Evolutionary conservation across 352 stramenopile genomes (phyloP).

Genomic region (Phytophthora fragariae): DNA sequence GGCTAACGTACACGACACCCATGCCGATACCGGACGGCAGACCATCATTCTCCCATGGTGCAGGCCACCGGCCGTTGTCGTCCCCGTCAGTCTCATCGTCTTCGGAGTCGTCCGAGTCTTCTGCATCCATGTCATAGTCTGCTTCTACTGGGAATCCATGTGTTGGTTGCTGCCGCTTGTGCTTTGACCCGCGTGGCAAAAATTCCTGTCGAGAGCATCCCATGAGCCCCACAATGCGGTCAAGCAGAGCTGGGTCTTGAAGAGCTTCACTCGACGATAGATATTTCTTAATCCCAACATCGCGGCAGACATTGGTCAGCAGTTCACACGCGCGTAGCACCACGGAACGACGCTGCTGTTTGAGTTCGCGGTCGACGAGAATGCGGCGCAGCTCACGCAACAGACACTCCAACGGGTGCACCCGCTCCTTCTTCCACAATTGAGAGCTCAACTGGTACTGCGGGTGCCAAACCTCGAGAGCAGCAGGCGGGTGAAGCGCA

Average conservation of each 20-base stretch:
- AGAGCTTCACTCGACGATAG: constrained; percentile 57
- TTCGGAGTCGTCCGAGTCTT: constrained; percentile 59
- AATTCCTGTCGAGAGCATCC: constrained; percentile 67
- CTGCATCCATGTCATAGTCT: constrained; percentile 52
- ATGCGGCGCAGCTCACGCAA: constrained; percentile 61
- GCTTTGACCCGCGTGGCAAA: constrained; percentile 31
- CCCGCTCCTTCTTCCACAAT: constrained; percentile 66
- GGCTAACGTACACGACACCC: constrained; percentile 81
- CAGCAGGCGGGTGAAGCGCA: constrained; percentile 57
- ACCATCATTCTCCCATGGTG: constrained; percentile 80
- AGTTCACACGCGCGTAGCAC: constrained; percentile 71
- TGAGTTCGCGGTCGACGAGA: constrained; percentile 42
- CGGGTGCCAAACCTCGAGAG: constrained; percentile 66
- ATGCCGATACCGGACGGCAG: constrained; percentile 74
- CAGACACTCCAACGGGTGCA: constrained; percentile 71
- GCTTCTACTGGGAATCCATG: constrained; percentile 49
- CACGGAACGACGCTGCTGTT: constrained; percentile 57
- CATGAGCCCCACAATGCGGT: constrained; percentile 61
- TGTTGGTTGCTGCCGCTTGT: constrained; percentile 25
- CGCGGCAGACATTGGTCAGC: constrained; percentile 64
- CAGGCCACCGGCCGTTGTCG: constrained; percentile 71
- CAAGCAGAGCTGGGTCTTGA: constrained; percentile 51
- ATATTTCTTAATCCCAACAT: constrained; percentile 53
- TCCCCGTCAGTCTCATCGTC: constrained; percentile 61
- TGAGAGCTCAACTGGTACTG: constrained; percentile 67